Base-by-base conservation (phyloP, 2,329 filamentous ascomycete genomes). In the Diaporthe amygdali region DNA sequence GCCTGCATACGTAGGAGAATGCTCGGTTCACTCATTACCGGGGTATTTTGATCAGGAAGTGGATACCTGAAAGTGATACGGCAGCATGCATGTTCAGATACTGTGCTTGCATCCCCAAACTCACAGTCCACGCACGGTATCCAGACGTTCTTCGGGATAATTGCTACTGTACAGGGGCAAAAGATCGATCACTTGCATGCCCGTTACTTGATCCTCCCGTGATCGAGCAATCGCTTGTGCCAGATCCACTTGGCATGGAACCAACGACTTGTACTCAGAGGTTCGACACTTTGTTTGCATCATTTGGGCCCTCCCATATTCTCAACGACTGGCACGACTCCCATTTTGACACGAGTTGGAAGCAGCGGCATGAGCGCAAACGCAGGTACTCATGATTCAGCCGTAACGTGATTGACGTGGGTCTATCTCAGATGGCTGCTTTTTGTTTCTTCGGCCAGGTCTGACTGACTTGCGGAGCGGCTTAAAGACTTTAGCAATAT, bases 161-260 rank as follows among this genome's bases (percentile, higher is more conserved):
- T 44, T 63, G 41, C 41, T 25, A 32, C 56, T 47, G 41, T 34
- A 17, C 27, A 15, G 41, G 56, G 27, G 15, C 41, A 63, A 14
- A 15, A 47, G 41, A 63, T 47, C 56, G 56, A 63, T 63, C 39
- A 63, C 56, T 30, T 63, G 56, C 56, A 63, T 63, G 30, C 37
- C 37, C 25, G 25, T 27, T 46, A 46, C 20, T 63, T 46, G 20
- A 46, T 46, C 41, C 54, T 47, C 39, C 12, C 22, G 9, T 32
- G 56, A 63, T 32, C 20, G 25, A 47, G 27, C 27, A 39, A 39
- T 47, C 17, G 20, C 17, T 46, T 51, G 10, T 63, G 25, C n/a
- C 25, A 46, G 56, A n/a, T 63, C 56, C 27, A 63, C 41, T 46
- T 20, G 14, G 15, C 15, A 15, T n/a, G 20, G n/a, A 47, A 47